Evolutionary conservation across 345 rosid genomes (phyloP), one percentile per base, ranked within the genome.

Genomic region (Nasturtium officinale): DNA sequence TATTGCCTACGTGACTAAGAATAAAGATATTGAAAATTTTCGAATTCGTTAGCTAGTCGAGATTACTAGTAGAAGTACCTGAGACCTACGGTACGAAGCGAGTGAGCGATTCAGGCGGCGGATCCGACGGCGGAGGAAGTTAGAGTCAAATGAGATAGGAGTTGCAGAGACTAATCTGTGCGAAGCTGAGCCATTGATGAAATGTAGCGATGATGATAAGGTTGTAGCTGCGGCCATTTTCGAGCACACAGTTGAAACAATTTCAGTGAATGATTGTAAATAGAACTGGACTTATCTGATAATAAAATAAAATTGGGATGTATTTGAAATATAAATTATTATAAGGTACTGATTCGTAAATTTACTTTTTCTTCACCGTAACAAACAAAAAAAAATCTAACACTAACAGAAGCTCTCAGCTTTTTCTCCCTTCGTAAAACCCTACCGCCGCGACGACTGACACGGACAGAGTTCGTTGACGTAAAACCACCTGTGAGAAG

Each of bases 1-100:
- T 78, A 82, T 4, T 78, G 1, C 10, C 82, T 90, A 61, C 83
- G 84, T 58, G 80, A 60, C 85, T 85, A 83, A 43, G 38, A 70
- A 43, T 21, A 5, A 63, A 20, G 21, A 62, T 6, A 71, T 5
- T 33, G 16, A 29, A 3, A 40, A 12, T 17, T 52, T 28, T 13
- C 47, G 5, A 13, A 58, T 25, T 33, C 13, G 15, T 43, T 17
- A 2, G 9, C 6, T 37, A 78, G 10, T 46, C 13, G 21, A 3
- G 26, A 2, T 11, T 18, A 43, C 52, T 29, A 40, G 5, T 35
- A 46, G 10, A 12, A 6, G 51, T 52, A 78, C 81, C 75, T 80
- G 79, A 53, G 64, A 63, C 51, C 45, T 21, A 43, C 77, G 74
- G 73, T 58, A 38, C 43, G 73, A 74, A 43, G 79, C 69, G 10